Base-by-base conservation (phyloP, 176 grass and related monocot genomes). In the Hordeum marinum region DNA sequence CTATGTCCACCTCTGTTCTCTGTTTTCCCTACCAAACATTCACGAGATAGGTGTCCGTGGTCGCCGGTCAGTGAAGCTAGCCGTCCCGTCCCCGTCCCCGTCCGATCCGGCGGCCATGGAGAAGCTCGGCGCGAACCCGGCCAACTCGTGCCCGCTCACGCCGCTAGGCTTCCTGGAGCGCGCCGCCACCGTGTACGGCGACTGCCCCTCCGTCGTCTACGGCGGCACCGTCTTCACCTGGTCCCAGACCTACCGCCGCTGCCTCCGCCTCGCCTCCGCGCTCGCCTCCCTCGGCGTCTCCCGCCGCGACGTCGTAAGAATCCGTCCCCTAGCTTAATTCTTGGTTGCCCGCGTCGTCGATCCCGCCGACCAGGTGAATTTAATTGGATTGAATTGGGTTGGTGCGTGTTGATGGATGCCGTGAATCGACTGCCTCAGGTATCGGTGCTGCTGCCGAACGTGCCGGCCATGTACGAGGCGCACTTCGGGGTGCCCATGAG, bases 401-500 rank as follows among this genome's bases (percentile, higher is more conserved):
- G 1, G 4, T 37, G 31, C 0, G 0, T 8, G 1, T 1, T 3
- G 5, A 15, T 3, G 4, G 6, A 42, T 72, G 45, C 5, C 39
- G 27, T 48, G 3, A 29, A 68, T 69, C 42, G 3, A 43, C 42
- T 4, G 42, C 42, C 10, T 3, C 60, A 97, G 95, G 95, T 98
- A 13, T 98, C 95, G 8, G 91, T 92, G 76, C 64, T 98, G 31
- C n/a, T 92, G 15, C 95, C 95, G 1, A 98, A 98, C 76, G 82
- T 98, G 35, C 95, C 95, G 68, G 95, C 95, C 9, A 93, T 95
- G 95, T 98, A 98, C 82, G 95, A 98, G 89, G 80, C 80, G 91
- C 93, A 98, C 35, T 98, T 98, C 59, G 93, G 92, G 9, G 91
- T 98, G 79, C 92, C 95, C 20, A 98, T 98, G 95, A 95, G 95